Evolutionary conservation across 2,329 filamentous ascomycete species (phyloP), one percentile per base, ranked within the genome.

Genomic region (Aureobasidium namibiae): DNA sequence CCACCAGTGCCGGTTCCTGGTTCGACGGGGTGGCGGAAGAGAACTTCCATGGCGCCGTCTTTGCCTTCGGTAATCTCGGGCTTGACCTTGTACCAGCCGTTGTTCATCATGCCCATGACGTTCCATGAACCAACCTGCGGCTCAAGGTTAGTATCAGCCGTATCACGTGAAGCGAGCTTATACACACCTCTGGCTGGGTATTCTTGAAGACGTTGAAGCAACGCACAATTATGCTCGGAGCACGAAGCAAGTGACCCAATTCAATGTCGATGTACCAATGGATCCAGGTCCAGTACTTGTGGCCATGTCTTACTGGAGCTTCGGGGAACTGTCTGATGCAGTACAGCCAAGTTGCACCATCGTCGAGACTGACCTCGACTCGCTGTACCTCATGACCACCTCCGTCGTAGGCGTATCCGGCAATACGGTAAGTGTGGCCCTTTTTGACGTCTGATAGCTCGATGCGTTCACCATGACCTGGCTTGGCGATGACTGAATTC

Each of bases 101-200:
- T 81, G 66, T 81, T 82, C 78, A 82, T 80, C 77, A 81, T 80
- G 11, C 75, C 78, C 74, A 77, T 73, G 1, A 78, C 70, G 60
- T 80, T 81, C 78, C 78, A 81, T 4, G 66, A 68, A 4, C 52
- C 52, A n/a, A 41, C 16, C 49, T 53, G 3, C 9, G 11, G 36
- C 5, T 14, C n/a, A 4, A 11, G 1, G 18, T 50, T 2, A 50
- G 21, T 26, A 11, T 11, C 11, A 4, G 26, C 13, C 5, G 3
- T 7, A 10, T n/a, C 42, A 29, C 11, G 3, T 8, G 6, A 14
- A 29, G 23, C 4, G 16, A 21, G 13, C 26, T 1, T 9, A 34
- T 1, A 31, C 31, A 18, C 21, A 72, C 67, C 60, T 73, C 65
- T 1, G 79, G 78, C 61, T 82, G 78, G 1, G 76, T 79, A 61